Base-by-base conservation (phyloP, 352 stramenopile species). In the Phytophthora rubi region DNA sequence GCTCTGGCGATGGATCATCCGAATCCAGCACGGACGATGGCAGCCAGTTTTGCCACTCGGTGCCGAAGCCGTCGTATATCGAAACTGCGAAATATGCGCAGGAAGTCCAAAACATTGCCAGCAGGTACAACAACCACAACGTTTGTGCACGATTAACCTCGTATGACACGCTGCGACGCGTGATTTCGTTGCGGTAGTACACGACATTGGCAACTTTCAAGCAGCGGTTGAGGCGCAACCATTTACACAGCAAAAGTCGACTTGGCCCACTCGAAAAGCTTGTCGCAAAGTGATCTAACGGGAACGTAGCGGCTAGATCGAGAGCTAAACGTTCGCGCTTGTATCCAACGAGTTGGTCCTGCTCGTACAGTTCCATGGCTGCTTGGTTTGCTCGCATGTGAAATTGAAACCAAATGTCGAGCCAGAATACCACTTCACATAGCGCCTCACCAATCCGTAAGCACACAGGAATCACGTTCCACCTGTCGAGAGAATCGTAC, bases 151-250 rank as follows among this genome's bases (percentile, higher is more conserved):
- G 75, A 51, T 90, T 89, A 2, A 83, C 37, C 39, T 91, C 83
- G 53, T 88, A 89, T 7, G 77, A 72, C 7, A 91, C 81, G 32
- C 81, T 90, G 1, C 76, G 70, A 0, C 81, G 75, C n/a, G 82
- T 88, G 53, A 90, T 82, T 58, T 91, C 81, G n/a, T 78, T 88
- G 0, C 80, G 76, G 37, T 89, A 90, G 62, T 88, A 82, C 18
- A 81, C 67, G 10, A 88, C 62, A 45, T 90, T 88, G 9, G 49
- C 54, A 16, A 85, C 74, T 68, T 90, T 90, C 26, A 89, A 33
- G 48, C 80, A 90, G 16, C 80, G 80, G 42, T 86, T 90, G 13
- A 90, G 59, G 0, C 82, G 75, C 9, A 86, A 51, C 79, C 80
- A 89, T 37, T 76, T 83, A 4, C 54, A 62, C 6, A 73, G 21